These are phyloP conservation scores for Trichoderma lentiforme DNA, from an alignment of 2,329 filamentous ascomycete genomes.

Conservation along the genomic window DNA sequence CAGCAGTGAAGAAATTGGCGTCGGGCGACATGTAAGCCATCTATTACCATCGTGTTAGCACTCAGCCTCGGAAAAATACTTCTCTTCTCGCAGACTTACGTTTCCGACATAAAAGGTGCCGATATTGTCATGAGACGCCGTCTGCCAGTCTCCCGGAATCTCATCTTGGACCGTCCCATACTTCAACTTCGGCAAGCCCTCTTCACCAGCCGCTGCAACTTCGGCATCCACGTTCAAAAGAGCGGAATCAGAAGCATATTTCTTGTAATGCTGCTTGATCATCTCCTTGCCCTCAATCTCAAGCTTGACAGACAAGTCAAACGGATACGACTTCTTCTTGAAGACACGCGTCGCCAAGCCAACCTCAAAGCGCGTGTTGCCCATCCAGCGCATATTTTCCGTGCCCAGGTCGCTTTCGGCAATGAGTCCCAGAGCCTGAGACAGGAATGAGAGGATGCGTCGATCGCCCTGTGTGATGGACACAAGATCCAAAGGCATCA, in stretches of 20 bases:
- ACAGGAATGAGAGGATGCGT: slow-evolving; percentile 81
- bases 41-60: slow-evolving; percentile 34
- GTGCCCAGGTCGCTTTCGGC: slow-evolving; percentile 89
- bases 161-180: slow-evolving; percentile 79
- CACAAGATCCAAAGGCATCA: slow-evolving; percentile 80
- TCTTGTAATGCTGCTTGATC: slow-evolving; percentile 70
- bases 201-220: slow-evolving; percentile 29
- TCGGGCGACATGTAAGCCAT: slow-evolving; percentile 90
- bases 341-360: slow-evolving; percentile 78
- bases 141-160: slow-evolving; percentile 73
- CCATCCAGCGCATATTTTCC: slow-evolving; percentile 92
- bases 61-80: not conserved
- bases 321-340: slow-evolving; percentile 76
- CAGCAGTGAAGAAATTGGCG: slow-evolving; percentile 81
- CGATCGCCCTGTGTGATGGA: slow-evolving; percentile 79
- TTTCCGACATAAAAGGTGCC: slow-evolving; percentile 95
- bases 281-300: slow-evolving; percentile 71
- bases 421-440: slow-evolving; percentile 83
- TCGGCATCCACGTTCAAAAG: slow-evolving; percentile 26
- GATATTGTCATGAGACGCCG: slow-evolving; percentile 69
- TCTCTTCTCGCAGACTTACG: slow-evolving; percentile 43
- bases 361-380: slow-evolving; percentile 75
- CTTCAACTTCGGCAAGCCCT: slow-evolving; percentile 66
- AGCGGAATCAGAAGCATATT: slow-evolving; percentile 38
- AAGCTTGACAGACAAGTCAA: slow-evolving; percentile 81